These are phyloP conservation scores for Tuber microsphaerosporum DNA, from an alignment of 495 filamentous ascomycete species.

Conservation along the genomic window DNA sequence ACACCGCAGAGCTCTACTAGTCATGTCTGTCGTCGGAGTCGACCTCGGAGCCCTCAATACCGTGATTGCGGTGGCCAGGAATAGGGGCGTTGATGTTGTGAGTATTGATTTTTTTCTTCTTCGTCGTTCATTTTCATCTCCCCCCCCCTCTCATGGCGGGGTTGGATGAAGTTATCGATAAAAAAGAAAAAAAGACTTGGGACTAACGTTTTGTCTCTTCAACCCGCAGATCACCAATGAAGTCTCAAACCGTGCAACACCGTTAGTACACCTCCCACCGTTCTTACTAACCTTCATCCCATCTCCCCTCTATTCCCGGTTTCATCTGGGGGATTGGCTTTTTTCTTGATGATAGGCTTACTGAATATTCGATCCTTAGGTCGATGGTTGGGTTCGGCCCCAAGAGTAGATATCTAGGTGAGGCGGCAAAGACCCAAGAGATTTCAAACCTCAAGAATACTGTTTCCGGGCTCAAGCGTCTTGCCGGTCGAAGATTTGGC, in stretches of 20 bases:
- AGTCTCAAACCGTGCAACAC: constrained; percentile 95
- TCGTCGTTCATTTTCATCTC: constrained; percentile 6
- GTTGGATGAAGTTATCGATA: constrained; percentile 20
- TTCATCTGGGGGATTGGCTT: not conserved
- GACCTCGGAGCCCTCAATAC: constrained; percentile 97
- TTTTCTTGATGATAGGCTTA: constrained; percentile 1
- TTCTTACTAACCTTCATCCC: not conserved
- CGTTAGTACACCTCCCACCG: constrained; percentile 56
- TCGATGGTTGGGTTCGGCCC: constrained; percentile 91
- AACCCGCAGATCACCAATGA: constrained; percentile 86
- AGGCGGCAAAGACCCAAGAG: constrained; percentile 95
- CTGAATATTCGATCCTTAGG: constrained; percentile 48
- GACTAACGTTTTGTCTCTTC: constrained; percentile 14
- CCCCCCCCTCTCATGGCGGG: constrained; percentile 25
- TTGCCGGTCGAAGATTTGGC: constrained; percentile 73
- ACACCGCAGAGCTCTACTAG: constrained; percentile 37
- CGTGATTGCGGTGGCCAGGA: constrained; percentile 92
- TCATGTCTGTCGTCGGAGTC: constrained; percentile 74
- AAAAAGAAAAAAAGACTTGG: not conserved
- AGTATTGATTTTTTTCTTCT: constrained; percentile 46
- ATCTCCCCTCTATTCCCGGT: not conserved
- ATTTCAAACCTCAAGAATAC: constrained; percentile 99
- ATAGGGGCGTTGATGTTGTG: constrained; percentile 98
- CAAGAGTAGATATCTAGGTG: constrained; percentile 86
- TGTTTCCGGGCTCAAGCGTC: constrained; percentile 80